Base-by-base conservation (phyloP, 176 grass and related monocot genomes). In the Oryza australiensis region DNA sequence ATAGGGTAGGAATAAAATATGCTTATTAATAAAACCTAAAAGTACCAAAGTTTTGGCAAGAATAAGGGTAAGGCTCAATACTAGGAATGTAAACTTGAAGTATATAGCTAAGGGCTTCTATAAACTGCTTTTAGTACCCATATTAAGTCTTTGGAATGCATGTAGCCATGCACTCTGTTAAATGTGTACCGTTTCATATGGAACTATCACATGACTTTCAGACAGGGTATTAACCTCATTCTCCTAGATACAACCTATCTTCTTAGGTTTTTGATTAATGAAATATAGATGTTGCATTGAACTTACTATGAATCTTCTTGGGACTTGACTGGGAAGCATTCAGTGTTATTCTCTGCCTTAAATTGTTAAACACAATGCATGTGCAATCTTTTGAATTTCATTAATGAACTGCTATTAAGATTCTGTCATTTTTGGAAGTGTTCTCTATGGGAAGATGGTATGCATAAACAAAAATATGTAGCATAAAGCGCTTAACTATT, bases 381-480 rank as follows among this genome's bases (percentile, higher is more conserved):
- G 30, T 46, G n/a, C 22, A 5, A 33, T 22, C 20, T 33, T 24
- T 66, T 68, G 20, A 49, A 67, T 51, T 60, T 37, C 8, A 37
- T 37, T 37, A 37, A 37, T 37, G 35, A 37, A 37, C 15, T 60
- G 26, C 14, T 18, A 3, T 59, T 40, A 70, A 7, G 0, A 23
- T 83, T 42, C 40, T 75, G 28, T 27, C 9, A 42, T 41, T 40
- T 74, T 74, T 57, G 60, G 42, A 51, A 75, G n/a, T 27, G 10
- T 37, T n/a, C 27, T 49, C 27, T 22, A 74, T 53, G 26, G 23
- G 42, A 65, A 66, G 14, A 8, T 22, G 41, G 26, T 55, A 41
- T 43, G 16, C 33, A 27, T 37, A 26, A 65, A 75, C 20, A n/a
- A 83, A 83, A 27, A 26, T 26, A 5, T 66, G 41, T 38, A 75